Conservation (phyloP, 495 filamentous ascomycete species). For the Tricharina praecox region DNA sequence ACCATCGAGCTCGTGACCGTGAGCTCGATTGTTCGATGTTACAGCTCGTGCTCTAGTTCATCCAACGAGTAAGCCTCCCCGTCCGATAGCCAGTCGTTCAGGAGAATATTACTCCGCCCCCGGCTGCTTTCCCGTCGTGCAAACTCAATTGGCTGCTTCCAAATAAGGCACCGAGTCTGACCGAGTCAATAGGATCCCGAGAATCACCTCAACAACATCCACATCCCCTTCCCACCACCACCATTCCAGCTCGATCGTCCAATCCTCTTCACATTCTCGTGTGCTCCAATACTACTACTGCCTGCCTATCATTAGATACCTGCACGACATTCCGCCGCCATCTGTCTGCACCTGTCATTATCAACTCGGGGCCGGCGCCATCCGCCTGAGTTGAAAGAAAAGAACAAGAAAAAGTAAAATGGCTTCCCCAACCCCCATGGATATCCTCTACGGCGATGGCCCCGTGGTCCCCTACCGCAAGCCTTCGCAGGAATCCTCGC, state of each 20-base stretch:
- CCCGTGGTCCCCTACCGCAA: constrained; percentile 2
- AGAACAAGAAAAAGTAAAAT: no score
- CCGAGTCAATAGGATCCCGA: neutral
- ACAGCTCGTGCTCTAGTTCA: no score
- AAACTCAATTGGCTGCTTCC: no score
- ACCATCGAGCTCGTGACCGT: no score
- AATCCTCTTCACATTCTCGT: neutral
- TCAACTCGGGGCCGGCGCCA: constrained; percentile 7
- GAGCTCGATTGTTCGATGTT: no score
- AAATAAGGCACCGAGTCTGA: neutral
- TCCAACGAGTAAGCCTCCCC: no score
- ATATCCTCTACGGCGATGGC: neutral
- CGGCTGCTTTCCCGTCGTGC: no score
- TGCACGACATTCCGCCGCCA: constrained; percentile 5
- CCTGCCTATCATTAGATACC: neutral
- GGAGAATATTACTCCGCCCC: no score
- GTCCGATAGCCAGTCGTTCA: no score
- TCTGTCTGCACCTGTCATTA: constrained; percentile 4
- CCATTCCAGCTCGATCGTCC: neutral
- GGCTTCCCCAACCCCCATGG: neutral
- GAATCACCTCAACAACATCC: neutral
- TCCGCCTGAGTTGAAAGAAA: constrained; percentile 8
- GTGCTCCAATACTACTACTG: neutral
- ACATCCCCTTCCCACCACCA: neutral
- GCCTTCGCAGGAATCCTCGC: constrained; percentile 23